Base-by-base conservation (phyloP, 345 rosid species). In the Aegle marmelos region DNA sequence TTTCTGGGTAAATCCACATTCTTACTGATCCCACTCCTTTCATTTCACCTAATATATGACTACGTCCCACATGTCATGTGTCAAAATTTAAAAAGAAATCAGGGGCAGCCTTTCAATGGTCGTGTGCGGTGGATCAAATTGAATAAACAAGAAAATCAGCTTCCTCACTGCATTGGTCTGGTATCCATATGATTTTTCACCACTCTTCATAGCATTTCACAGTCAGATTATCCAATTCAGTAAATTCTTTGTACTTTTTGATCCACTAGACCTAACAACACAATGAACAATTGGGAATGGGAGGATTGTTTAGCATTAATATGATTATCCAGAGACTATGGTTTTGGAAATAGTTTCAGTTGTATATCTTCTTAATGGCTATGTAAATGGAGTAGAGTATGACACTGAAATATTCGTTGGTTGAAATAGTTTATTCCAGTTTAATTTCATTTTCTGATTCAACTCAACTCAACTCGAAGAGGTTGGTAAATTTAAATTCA, bases 1-100 rank as follows among this genome's bases (percentile, higher is more conserved):
- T 25, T 61, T 31, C 19, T 22, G 58, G 54, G 37, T 64, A 74
- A 33, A 21, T 36, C 61, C 14, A 28, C 24, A 56, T 45, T 50
- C 36, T 73, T 76, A 60, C 57, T 27, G 74, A 45, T 69, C 59
- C 68, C 74, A 62, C 19, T 50, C n/a, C 11, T 63, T 33, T 54
- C 39, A 37, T 17, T 73, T 27, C 14, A 39, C 22, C 24, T 25
- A 2, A 24, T 36, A 6, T 72, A 24, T 24, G 22, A 58, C 13
- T 34, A 36, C 65, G 57, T 58, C 22, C 66, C 65, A 36, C 76
- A 16, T 73, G 24, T 33, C 19, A 59, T 19, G 7, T 9, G 61
- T 17, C 28, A 25, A 17, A 14, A 58, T 25, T 5, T 60, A 22
- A 1, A 24, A 36, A 22, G 9, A 61, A 73, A 19, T 39, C 45